Conservation (phyloP, 2,329 filamentous ascomycete species). For the Didymella exigua region DNA sequence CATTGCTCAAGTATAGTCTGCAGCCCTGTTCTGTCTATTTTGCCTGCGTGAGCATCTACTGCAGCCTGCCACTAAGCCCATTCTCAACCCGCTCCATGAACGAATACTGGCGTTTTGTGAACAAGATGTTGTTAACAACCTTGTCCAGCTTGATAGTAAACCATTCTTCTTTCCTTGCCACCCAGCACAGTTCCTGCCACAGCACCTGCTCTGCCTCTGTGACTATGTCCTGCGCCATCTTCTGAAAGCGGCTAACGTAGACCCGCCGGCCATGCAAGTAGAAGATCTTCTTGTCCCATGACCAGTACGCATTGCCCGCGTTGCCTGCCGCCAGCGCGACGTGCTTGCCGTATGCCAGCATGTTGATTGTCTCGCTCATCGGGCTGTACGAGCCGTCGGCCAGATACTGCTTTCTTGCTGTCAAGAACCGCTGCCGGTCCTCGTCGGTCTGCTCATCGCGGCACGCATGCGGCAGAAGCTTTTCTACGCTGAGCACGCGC, state of each 20-base stretch:
- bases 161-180: not conserved
- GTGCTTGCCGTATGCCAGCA: not conserved
- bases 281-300: not conserved
- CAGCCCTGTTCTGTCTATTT: no score
- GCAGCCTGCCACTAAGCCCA: no score
- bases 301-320: constrained; percentile 1
- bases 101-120: not conserved
- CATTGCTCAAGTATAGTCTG: no score
- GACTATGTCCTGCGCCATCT: not conserved
- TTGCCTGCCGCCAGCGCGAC: not conserved
- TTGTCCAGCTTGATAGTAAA: not conserved
- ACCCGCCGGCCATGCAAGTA: not conserved
- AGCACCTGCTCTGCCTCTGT: not conserved
- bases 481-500: not conserved
- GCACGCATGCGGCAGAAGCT: not conserved
- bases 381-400: not conserved
- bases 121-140: not conserved
- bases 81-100: no score
- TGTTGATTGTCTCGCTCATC: not conserved
- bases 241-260: not conserved
- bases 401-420: not conserved
- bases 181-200: not conserved
- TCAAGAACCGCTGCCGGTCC: no score
- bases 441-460: no score
- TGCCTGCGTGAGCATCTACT: no score